phyloP scores from a whole-genome alignment of 2,329 filamentous ascomycete species.

The Aspergillus ochraceus region DNA sequence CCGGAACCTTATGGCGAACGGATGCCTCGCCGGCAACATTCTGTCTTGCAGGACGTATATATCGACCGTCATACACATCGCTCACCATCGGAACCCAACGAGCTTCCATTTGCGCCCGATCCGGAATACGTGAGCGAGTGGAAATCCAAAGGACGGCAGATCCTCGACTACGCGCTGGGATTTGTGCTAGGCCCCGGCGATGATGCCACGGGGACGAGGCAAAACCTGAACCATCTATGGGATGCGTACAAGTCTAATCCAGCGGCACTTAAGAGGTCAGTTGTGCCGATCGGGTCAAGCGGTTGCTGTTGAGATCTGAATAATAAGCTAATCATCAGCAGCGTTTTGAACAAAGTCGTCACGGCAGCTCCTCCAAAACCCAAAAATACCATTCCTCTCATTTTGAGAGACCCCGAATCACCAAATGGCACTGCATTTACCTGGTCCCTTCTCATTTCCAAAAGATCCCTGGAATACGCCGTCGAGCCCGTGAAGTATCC shows the following conservation, averaged over 20 bases:
- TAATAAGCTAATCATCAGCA: not conserved
- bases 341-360: not conserved
- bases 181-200: not conserved
- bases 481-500: not conserved
- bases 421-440: not conserved
- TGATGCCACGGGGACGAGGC: not conserved
- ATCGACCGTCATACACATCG: too few species aligned
- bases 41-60: too few species aligned
- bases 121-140: not conserved
- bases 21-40: not conserved
- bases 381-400: not conserved
- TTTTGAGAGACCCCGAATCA: not conserved
- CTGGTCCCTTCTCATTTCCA: not conserved
- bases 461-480: not conserved
- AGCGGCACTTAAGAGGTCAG: not conserved
- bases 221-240: not conserved
- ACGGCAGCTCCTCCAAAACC: not conserved
- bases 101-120: not conserved
- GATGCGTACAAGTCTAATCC: not conserved
- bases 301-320: too few species aligned
- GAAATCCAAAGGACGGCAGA: not conserved
- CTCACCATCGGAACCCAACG: too few species aligned
- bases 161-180: not conserved
- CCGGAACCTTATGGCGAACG: not conserved
- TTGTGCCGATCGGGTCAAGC: too few species aligned